Percentiles rank a stretch among this genome's conserved stretches.
Evolutionary conservation across 345 rosid species (phyloP).

Genomic region (Pistacia integerrima): DNA sequence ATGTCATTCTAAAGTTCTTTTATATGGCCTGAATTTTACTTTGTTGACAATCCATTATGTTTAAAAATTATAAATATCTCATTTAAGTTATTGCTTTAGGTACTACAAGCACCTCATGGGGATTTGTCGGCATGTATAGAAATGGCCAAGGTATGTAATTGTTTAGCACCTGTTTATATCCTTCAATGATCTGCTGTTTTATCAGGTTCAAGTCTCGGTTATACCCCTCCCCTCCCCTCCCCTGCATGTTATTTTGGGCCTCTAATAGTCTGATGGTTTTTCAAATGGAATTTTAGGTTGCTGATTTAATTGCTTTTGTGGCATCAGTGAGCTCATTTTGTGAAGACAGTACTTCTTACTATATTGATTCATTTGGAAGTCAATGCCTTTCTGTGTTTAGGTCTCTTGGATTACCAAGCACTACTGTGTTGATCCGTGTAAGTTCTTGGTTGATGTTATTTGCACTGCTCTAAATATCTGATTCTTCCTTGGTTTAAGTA

Average conservation of each 20-base stretch:
- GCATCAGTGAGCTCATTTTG: slow-evolving; percentile 62
- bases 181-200: background rate
- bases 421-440: slow-evolving; percentile 86
- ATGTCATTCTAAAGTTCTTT: background rate
- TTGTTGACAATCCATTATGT: background rate
- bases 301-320: slow-evolving; percentile 95
- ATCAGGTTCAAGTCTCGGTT: background rate
- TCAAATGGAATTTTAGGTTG: slow-evolving; percentile 54
- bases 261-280: background rate
- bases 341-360: slow-evolving; percentile 52
- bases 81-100: slow-evolving; percentile 36
- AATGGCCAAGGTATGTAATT: slow-evolving; percentile 77
- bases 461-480: no score
- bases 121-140: slow-evolving; percentile 82
- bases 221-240: background rate
- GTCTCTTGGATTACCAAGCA: slow-evolving; percentile 84
- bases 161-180: background rate
- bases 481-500: slow-evolving; percentile 15
- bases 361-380: slow-evolving; percentile 79
- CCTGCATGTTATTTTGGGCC: background rate
- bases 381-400: slow-evolving; percentile 87
- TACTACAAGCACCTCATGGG: slow-evolving; percentile 83
- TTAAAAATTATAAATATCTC: slow-evolving; percentile 7
- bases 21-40: background rate
- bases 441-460: slow-evolving; percentile 30